Evolutionary conservation across 176 grass and related monocot species (phyloP).

Genomic region (Bolboschoenus planiculmis): DNA sequence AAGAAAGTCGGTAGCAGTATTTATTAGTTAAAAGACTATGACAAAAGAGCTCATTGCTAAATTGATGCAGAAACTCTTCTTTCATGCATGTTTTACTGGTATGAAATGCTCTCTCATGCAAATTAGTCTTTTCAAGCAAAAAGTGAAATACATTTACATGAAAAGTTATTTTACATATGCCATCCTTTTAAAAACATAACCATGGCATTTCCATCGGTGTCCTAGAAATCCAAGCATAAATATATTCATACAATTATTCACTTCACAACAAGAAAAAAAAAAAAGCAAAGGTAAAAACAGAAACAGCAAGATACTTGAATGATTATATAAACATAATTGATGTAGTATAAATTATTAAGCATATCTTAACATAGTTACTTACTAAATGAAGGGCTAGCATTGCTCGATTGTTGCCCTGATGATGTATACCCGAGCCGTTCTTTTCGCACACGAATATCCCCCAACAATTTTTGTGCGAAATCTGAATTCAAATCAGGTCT

Average conservation of each 20-base stretch:
- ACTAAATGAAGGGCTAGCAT: constrained; percentile 9
- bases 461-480: constrained; percentile 85
- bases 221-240: neutral
- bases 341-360: neutral
- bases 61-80: neutral
- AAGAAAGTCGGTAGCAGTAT: neutral
- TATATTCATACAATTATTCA: neutral
- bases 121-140: neutral
- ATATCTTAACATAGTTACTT: neutral
- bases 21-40: neutral
- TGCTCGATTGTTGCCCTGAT: constrained; percentile 10
- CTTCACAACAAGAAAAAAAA: neutral
- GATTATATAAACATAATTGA: neutral
- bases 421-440: constrained; percentile 69
- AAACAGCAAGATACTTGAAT: neutral
- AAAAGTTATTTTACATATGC: neutral
- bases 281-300: neutral
- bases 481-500: constrained; percentile 58
- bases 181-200: neutral
- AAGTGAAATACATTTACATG: neutral
- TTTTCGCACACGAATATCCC: constrained; percentile 68
- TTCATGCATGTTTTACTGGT: neutral
- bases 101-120: neutral
- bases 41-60: neutral
- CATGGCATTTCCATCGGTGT: neutral